Evolutionary conservation across 345 rosid species (phyloP).

Genomic region (Capsella bursapastoris): DNA sequence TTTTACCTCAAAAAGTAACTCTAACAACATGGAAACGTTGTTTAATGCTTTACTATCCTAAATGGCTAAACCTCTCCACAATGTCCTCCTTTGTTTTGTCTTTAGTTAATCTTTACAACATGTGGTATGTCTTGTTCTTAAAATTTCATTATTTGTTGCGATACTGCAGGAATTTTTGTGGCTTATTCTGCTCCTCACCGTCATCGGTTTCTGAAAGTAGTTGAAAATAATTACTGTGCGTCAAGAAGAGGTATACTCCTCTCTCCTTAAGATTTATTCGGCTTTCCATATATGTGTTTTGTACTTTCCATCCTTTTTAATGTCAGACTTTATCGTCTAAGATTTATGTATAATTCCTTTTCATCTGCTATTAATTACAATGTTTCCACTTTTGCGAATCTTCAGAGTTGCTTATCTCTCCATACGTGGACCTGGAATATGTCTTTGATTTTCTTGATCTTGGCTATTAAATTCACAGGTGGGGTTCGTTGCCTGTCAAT

Average conservation of each 20-base stretch:
- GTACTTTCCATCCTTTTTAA: conserved; percentile 15
- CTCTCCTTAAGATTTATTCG: conserved; percentile 15
- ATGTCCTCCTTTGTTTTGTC: background rate
- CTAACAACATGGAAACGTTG: conserved; percentile 3
- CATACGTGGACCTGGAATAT: conserved; percentile 25
- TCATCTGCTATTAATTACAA: conserved; percentile 4
- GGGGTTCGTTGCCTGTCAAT: conserved; percentile 89
- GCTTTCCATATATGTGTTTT: conserved; percentile 6
- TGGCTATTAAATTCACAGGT: conserved; percentile 53
- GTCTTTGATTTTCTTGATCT: conserved; percentile 29
- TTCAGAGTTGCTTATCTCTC: conserved; percentile 15
- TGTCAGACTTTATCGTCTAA: background rate
- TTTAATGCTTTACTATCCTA: background rate
- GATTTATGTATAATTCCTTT: background rate
- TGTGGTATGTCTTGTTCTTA: conserved; percentile 17
- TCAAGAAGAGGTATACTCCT: conserved; percentile 75
- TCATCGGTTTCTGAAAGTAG: conserved; percentile 82
- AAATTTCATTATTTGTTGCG: conserved; percentile 31
- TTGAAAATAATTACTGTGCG: conserved; percentile 90
- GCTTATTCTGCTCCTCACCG: conserved; percentile 84
- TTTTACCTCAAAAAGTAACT: background rate
- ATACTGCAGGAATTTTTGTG: conserved; percentile 65
- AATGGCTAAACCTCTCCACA: conserved; percentile 15
- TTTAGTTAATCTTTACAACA: conserved; percentile 12
- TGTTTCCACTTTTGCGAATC: conserved; percentile 16